phyloP scores from a whole-genome alignment of 1,139 yeast species.

The Diutina mesorugosa region DNA sequence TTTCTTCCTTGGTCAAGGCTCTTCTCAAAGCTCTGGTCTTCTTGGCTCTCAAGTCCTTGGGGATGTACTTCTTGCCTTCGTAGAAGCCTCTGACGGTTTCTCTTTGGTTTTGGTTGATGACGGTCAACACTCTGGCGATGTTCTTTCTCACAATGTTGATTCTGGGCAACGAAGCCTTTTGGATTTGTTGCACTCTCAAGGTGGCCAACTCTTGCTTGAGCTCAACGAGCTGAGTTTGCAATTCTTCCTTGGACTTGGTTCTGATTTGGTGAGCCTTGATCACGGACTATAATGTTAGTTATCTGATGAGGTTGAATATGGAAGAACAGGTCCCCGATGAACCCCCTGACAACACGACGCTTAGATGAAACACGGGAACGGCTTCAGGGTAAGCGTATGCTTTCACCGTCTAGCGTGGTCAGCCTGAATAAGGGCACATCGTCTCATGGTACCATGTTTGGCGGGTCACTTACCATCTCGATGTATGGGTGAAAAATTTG shows the following conservation, averaged over 20 bases:
- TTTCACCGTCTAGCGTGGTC: not conserved
- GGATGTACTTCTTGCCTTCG: constrained; percentile 93
- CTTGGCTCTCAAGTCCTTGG: constrained; percentile 98
- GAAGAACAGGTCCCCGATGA: not conserved
- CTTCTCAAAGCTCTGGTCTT: constrained; percentile 99
- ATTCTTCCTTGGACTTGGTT: constrained; percentile 94
- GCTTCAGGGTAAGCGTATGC: not conserved
- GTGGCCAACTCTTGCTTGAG: constrained; percentile 94
- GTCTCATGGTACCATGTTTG: not conserved
- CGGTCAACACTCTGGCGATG: constrained; percentile 96
- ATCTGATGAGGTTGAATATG: not conserved
- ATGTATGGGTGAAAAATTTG: constrained; percentile 2
- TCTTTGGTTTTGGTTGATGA: constrained; percentile 96
- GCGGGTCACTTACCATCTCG: constrained; percentile 2
- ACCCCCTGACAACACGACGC: not conserved
- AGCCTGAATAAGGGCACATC: not conserved
- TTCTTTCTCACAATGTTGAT: constrained; percentile 95
- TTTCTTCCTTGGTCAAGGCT: constrained; percentile 82
- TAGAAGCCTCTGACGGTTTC: constrained; percentile 90
- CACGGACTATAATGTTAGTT: constrained; percentile 12
- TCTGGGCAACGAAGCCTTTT: constrained; percentile 87
- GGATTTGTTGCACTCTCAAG: constrained; percentile 92
- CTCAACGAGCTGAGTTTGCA: constrained; percentile 87
- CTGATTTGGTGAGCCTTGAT: constrained; percentile 95
- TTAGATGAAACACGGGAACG: not conserved